Percentiles rank a stretch among this genome's conserved stretches.
Conservation (phyloP, 495 filamentous ascomycete genomes). For the Massariosphaeria phaeospora region DNA sequence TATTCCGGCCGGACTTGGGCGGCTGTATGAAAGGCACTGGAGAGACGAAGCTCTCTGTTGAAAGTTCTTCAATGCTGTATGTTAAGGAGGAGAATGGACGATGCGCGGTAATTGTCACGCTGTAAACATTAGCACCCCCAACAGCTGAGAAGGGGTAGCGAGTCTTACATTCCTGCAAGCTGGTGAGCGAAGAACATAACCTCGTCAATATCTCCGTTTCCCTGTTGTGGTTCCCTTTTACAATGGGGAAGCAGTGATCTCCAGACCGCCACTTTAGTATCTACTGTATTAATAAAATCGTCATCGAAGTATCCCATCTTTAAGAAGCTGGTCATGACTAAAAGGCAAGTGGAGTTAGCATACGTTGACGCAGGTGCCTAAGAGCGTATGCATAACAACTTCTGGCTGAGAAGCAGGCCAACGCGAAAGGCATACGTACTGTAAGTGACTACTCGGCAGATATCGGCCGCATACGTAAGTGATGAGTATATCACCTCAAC, state of each 20-base stretch:
- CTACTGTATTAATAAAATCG: constrained; percentile 1
- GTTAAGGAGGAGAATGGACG: constrained; percentile 19
- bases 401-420: too few species aligned
- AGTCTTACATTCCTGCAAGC: constrained; percentile 17
- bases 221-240: constrained; percentile 23
- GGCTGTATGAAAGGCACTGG: constrained; percentile 17
- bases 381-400: neutral
- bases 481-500: constrained; percentile 29
- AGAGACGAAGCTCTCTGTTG: constrained; percentile 10
- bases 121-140: neutral
- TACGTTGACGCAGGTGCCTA: neutral
- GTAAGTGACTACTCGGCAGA: constrained; percentile 2
- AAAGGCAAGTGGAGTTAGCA: too few species aligned
- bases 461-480: constrained; percentile 20
- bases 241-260: constrained; percentile 20
- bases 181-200: constrained; percentile 27
- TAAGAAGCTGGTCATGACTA: constrained; percentile 7
- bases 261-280: constrained; percentile 26
- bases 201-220: constrained; percentile 25
- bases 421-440: too few species aligned
- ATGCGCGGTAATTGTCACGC: constrained; percentile 19
- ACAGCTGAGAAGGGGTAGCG: neutral
- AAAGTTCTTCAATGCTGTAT: constrained; percentile 22
- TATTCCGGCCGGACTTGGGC: neutral
- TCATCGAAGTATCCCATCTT: constrained; percentile 10